phyloP scores from a whole-genome alignment of 2,329 filamentous ascomycete species.

The Pseudopithomyces chartarum region DNA sequence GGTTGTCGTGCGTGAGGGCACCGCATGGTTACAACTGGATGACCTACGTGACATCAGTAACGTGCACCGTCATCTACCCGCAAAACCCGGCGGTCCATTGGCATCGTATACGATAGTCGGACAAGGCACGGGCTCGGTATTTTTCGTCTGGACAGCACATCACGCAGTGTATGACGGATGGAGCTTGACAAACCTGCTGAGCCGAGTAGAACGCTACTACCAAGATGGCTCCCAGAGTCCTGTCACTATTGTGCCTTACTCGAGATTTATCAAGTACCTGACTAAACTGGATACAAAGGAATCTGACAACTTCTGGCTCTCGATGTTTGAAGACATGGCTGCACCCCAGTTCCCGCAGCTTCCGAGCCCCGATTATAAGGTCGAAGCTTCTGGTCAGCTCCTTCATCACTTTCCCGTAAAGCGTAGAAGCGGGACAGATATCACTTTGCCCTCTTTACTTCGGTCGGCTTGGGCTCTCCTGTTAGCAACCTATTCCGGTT shows the following conservation, averaged over 20 bases:
- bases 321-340: slow-evolving; percentile 30
- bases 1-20: slow-evolving; percentile 32
- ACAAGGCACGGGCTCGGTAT: slow-evolving; percentile 16
- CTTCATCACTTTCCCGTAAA: slow-evolving; percentile 23
- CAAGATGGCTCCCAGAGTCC: slow-evolving; percentile 10
- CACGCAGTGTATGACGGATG: slow-evolving; percentile 46
- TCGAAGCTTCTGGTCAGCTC: slow-evolving; percentile 35
- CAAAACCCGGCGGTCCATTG: slow-evolving; percentile 32
- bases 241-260: slow-evolving; percentile 30
- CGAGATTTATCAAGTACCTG: slow-evolving; percentile 39
- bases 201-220: slow-evolving; percentile 33
- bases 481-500: slow-evolving; percentile 52
- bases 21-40: slow-evolving; percentile 24
- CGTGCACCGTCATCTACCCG: slow-evolving; percentile 32
- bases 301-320: slow-evolving; percentile 35
- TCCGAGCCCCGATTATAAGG: slow-evolving; percentile 36
- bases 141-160: slow-evolving; percentile 44
- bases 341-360: slow-evolving; percentile 39
- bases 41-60: slow-evolving; percentile 31
- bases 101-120: slow-evolving; percentile 30
- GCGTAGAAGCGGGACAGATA: slow-evolving; percentile 26
- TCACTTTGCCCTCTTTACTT: slow-evolving; percentile 46
- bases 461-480: slow-evolving; percentile 54
- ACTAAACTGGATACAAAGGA: slow-evolving; percentile 29
- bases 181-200: slow-evolving; percentile 33